These are phyloP conservation scores for Aspergillus cejpii DNA, from an alignment of 2,329 filamentous ascomycete genomes.

Conservation along the genomic window DNA sequence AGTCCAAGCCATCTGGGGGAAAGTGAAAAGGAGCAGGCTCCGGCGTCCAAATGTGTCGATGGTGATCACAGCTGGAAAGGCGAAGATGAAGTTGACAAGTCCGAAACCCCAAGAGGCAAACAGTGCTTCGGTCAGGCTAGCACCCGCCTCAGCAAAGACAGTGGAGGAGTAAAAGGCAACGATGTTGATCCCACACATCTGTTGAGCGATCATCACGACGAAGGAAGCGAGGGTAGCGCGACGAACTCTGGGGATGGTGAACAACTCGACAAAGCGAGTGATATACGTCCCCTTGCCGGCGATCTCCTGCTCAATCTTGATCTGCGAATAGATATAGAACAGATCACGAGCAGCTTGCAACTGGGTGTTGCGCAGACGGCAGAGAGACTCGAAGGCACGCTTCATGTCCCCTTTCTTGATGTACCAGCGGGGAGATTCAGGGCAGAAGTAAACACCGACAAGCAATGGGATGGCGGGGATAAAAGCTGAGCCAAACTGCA, in stretches of 20 bases:
- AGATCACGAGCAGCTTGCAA: conserved; percentile 58
- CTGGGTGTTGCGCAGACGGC: conserved; percentile 51
- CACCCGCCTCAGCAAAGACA: conserved; percentile 50
- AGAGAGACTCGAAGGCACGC: conserved; percentile 55
- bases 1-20: conserved; percentile 62
- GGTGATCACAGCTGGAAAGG: conserved; percentile 59
- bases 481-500: conserved; percentile 59
- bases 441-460: conserved; percentile 54
- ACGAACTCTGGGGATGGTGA: conserved; percentile 45
- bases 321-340: conserved; percentile 53
- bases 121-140: conserved; percentile 50
- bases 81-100: conserved; percentile 58
- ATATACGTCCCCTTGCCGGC: conserved; percentile 50
- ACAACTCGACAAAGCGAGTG: conserved; percentile 51
- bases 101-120: conserved; percentile 61
- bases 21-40: conserved; percentile 57
- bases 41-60: conserved; percentile 63
- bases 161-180: conserved; percentile 70
- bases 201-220: conserved; percentile 72
- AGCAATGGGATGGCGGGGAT: conserved; percentile 58
- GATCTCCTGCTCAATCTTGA: conserved; percentile 42
- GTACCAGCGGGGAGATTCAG: conserved; percentile 60
- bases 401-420: conserved; percentile 59
- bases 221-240: conserved; percentile 68
- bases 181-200: conserved; percentile 67